Percentiles rank a stretch among this genome's conserved stretches.
Conservation (phyloP, 345 rosid genomes). For the Sapria himalayana region DNA sequence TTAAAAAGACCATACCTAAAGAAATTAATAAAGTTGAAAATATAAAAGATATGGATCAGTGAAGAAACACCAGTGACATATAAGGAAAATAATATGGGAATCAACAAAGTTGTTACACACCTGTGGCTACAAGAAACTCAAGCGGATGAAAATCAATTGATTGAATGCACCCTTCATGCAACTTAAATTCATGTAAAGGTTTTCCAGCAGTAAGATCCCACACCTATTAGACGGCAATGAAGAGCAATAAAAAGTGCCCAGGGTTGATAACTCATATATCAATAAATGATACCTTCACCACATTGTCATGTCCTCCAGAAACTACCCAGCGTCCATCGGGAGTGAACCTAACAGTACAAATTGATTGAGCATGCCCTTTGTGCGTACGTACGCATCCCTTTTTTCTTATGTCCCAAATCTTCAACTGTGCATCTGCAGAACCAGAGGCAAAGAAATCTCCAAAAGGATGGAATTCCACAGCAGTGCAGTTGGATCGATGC, state of each 20-base stretch:
- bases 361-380: slow-evolving; percentile 72
- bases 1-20: too few species aligned
- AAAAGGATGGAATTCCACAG: slow-evolving; percentile 91
- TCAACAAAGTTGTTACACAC: slow-evolving; percentile 13
- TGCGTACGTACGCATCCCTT: slow-evolving; percentile 91
- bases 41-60: background rate
- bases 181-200: slow-evolving; percentile 83
- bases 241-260: too few species aligned
- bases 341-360: slow-evolving; percentile 56
- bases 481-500: slow-evolving; percentile 77
- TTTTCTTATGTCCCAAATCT: slow-evolving; percentile 88
- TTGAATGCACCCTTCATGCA: slow-evolving; percentile 69
- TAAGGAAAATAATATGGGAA: slow-evolving; percentile 1
- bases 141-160: slow-evolving; percentile 90
- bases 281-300: slow-evolving; percentile 56
- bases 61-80: background rate
- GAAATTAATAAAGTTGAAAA: too few species aligned
- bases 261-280: too few species aligned
- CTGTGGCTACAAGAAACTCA: slow-evolving; percentile 89
- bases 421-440: slow-evolving; percentile 54
- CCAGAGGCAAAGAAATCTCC: slow-evolving; percentile 98
- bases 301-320: slow-evolving; percentile 88
- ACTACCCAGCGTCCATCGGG: slow-evolving; percentile 99
- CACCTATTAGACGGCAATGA: slow-evolving; percentile 17
- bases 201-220: slow-evolving; percentile 99